These are phyloP conservation scores for Zoysia japonica DNA, from an alignment of 176 grass and related monocot genomes.

Conservation along the genomic window DNA sequence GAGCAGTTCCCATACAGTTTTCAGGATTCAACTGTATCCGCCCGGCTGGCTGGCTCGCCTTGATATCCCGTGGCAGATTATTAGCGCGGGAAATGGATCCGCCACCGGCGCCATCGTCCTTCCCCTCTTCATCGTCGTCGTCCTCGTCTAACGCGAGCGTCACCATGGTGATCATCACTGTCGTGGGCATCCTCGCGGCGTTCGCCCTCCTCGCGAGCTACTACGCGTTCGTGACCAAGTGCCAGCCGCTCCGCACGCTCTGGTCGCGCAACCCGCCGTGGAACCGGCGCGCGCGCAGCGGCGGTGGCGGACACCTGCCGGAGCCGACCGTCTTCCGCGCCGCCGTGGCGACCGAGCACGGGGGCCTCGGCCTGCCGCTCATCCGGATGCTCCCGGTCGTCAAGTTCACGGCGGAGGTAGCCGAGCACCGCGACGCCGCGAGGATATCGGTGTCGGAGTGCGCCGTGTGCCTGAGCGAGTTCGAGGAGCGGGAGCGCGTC, in stretches of 20 bases:
- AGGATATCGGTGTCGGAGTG: slow-evolving; percentile 66
- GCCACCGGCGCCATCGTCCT: slow-evolving; percentile 21
- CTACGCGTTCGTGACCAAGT: slow-evolving; percentile 84
- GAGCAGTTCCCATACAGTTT: neutral
- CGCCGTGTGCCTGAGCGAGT: slow-evolving; percentile 84
- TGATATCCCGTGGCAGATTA: neutral
- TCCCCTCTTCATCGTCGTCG: slow-evolving; percentile 13
- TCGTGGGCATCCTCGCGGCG: slow-evolving; percentile 75
- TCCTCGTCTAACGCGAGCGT: slow-evolving; percentile 48
- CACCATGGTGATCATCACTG: slow-evolving; percentile 75
- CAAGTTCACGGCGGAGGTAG: slow-evolving; percentile 39
- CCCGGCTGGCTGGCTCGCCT: too few relatives aligned
- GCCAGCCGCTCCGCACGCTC: slow-evolving; percentile 50
- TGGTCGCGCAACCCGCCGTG: slow-evolving; percentile 25
- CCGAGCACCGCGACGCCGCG: neutral
- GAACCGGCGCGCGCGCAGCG: neutral
- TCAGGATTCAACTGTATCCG: slow-evolving; percentile 23
- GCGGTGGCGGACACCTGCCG: neutral
- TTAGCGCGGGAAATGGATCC: slow-evolving; percentile 39
- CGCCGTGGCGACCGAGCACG: neutral
- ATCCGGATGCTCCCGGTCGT: slow-evolving; percentile 75
- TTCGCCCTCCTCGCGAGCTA: slow-evolving; percentile 74
- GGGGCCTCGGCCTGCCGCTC: slow-evolving; percentile 55
- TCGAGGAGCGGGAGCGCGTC: slow-evolving; percentile 72
- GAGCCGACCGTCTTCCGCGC: neutral